phyloP scores from a whole-genome alignment of 2,329 filamentous ascomycete species.

The Colletotrichum chrysophilum region DNA sequence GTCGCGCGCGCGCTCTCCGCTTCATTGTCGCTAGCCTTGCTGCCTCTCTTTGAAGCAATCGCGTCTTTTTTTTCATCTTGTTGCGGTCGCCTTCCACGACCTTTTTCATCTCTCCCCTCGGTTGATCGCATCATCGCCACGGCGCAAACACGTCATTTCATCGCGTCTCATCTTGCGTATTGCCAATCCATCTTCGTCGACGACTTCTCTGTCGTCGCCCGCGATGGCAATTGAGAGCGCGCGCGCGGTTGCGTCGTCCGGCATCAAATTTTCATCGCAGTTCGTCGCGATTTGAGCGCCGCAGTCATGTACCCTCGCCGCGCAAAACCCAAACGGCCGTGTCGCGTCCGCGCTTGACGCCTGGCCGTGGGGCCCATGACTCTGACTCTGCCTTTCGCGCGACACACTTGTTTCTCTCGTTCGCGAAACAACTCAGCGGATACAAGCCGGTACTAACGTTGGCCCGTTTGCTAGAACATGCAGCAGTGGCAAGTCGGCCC shows the following conservation, averaged over 20 bases:
- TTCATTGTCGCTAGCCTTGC: neutral
- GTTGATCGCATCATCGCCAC: neutral
- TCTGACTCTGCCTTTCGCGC: neutral
- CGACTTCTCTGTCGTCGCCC: neutral
- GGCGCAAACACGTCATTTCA: neutral
- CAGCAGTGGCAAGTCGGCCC: constrained; percentile 67
- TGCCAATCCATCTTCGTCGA: neutral
- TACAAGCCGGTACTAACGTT: constrained; percentile 18
- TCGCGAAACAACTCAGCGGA: constrained; percentile 9
- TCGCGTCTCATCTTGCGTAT: neutral
- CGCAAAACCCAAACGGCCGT: neutral
- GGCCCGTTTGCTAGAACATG: constrained; percentile 51
- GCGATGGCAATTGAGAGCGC: neutral
- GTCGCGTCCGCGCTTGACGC: constrained; percentile 15
- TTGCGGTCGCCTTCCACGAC: neutral
- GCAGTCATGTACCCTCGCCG: constrained; percentile 3
- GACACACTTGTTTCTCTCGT: constrained; percentile 6
- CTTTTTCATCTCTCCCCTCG: neutral
- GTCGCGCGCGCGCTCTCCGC: neutral
- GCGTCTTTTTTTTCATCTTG: neutral
- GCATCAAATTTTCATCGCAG: neutral
- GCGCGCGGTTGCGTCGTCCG: neutral
- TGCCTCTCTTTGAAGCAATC: neutral
- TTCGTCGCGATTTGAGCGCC: neutral
- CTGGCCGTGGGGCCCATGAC: constrained; percentile 5